Evolutionary conservation across 2,329 filamentous ascomycete species (phyloP).

Genomic region (Phaeosphaeriaceae sp.): DNA sequence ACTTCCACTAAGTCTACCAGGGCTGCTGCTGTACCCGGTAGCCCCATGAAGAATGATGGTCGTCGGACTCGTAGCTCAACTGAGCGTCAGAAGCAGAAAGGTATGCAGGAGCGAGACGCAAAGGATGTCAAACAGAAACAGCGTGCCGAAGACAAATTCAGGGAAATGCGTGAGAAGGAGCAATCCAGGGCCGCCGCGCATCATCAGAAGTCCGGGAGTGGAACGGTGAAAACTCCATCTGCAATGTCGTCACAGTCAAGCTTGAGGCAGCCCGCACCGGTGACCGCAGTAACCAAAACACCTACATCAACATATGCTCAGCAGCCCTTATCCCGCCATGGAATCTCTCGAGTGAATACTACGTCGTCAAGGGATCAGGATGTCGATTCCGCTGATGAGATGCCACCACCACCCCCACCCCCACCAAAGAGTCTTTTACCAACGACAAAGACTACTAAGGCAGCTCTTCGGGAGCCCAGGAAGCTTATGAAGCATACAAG

Average conservation of each 20-base stretch:
- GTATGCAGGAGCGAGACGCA: constrained; percentile 64
- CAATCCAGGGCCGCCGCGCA: constrained; percentile 66
- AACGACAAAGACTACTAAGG: constrained; percentile 53
- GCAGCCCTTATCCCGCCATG: constrained; percentile 39
- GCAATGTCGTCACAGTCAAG: constrained; percentile 45
- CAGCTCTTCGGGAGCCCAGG: constrained; percentile 44
- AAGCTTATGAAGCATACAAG: constrained; percentile 65
- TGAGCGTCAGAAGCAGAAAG: constrained; percentile 64
- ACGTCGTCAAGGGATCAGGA: constrained; percentile 42
- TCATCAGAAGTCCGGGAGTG: constrained; percentile 48
- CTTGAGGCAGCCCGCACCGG: constrained; percentile 27
- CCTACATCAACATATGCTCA: constrained; percentile 36
- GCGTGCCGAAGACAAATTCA: constrained; percentile 67
- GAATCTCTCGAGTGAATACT: constrained; percentile 33
- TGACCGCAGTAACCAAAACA: constrained; percentile 56
- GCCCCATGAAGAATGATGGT: constrained; percentile 43
- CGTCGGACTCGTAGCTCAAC: constrained; percentile 65
- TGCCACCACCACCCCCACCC: constrained; percentile 67
- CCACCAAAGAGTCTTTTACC: constrained; percentile 58
- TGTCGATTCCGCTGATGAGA: constrained; percentile 56
- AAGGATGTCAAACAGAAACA: constrained; percentile 66
- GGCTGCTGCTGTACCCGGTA: constrained; percentile 29
- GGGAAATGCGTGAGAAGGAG: constrained; percentile 73
- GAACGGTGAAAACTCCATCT: constrained; percentile 58
- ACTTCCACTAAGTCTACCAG: constrained; percentile 39